Evolutionary conservation across 1,284 basidiomycete genomes (phyloP), one percentile per base, ranked within the genome.

Genomic region (Sporisorium scitamineum): DNA sequence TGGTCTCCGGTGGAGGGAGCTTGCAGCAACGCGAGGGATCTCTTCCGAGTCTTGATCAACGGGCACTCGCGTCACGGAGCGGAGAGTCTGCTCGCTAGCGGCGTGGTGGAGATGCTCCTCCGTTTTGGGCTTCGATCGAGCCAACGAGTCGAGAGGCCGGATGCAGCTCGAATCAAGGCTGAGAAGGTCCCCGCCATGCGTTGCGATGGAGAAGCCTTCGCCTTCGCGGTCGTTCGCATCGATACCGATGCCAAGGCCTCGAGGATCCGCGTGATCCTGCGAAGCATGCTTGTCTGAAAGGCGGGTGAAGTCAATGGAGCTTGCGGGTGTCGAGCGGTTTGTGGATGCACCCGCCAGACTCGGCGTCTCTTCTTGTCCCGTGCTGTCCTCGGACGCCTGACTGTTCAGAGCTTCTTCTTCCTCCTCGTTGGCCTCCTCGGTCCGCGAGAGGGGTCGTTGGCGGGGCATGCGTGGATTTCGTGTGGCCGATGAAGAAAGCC

Each of bases 21-120:
- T 34, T n/a, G 47, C 26, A 4, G 27, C 45, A 42, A 32, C 59
- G 22, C 31, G 26, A 16, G 55, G 11, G 7, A 27, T 32, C 1
- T 59, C 63, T 34, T 45, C 58, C 13, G 63, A 44, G 0, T 16
- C 44, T 3, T 27, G 27, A 16, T 50, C 67, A 11, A 32, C 24
- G 2, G 62, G 60, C 8, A 24, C 45, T n/a, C 61, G 59, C 27
- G 75, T 69, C 3, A 71, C 70, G 0, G 79, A 81, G 5, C 79
- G 68, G 18, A 81, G 68, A 3, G 79, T 81, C 59, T 80, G 78
- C 22, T 79, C 78, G 48, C 78, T 80, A 20, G 78, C 65, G 24
- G 67, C 60, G 44, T 81, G 79, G 51, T 81, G 79, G 16, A 80
- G 65, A 45, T 54, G 59, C 24, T 80, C 78, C 20, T 66, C 48